Evolutionary conservation across 176 grass and related monocot genomes (phyloP), one percentile per base, ranked within the genome.

Genomic region (Juncus inflexus): DNA sequence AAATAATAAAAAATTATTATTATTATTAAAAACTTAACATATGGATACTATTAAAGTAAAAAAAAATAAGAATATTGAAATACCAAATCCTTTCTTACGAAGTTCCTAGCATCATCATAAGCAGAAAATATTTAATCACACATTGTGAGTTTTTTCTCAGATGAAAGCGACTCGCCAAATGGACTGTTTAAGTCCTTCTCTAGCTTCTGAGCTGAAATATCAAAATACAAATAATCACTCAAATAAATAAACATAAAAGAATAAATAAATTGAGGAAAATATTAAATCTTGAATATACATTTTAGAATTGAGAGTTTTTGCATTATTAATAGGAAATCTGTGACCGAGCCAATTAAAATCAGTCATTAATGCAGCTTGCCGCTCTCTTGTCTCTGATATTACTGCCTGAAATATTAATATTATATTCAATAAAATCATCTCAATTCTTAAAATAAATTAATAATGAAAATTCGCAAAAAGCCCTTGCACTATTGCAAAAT

Each of bases 271-370:
- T 8, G 37, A 55, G 14, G 50, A 28, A 28, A 7, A 36, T 66
- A 77, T 69, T 50, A 72, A 83, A 65, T 10, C 63, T 73, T 65
- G 2, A 9, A 74, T 67, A 73, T 61, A 97, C 88, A 87, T 89
- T 91, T 97, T 60, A 97, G 72, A 86, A 97, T 97, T 41, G 88
- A 91, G 45, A 97, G 94, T 97, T 81, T 91, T 97, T 37, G 88
- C 94, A 82, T 91, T 97, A 50, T 59, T 80, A 74, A 97, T 91
- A 53, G 94, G 85, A 75, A 97, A 91, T 63, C 77, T 86, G 67
- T 74, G 77, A 72, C 94, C 87, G 66, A 97, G 87, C 88, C 88
- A 97, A 37, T 75, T 70, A 74, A 97, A 91, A 55, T 97, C 88
- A 1, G 94, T 97, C 94, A 97, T 89, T 16, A 87, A 83, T 80